Conservation (phyloP, 768 basidiomycete species). For the Strobilomyces echinocephalus region DNA sequence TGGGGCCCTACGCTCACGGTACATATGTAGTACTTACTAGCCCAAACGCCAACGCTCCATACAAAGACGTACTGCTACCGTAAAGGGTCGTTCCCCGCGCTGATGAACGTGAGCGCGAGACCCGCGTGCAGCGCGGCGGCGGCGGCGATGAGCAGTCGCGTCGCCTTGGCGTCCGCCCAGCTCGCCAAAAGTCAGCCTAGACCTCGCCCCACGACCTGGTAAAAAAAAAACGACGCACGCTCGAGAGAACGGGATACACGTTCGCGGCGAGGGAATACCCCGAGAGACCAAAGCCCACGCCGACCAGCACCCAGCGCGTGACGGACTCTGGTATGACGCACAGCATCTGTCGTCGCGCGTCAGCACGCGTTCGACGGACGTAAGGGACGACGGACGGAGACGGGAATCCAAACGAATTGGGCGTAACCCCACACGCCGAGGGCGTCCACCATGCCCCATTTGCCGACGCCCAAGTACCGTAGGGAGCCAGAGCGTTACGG, state of each 20-base stretch:
- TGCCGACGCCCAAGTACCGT: slow-evolving; percentile 81
- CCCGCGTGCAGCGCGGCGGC: slow-evolving; percentile 72
- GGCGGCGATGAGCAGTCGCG: slow-evolving; percentile 74
- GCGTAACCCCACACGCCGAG: slow-evolving; percentile 77
- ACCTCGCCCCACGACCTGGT: neutral
- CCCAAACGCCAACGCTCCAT: neutral
- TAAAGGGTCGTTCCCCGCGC: slow-evolving; percentile 20
- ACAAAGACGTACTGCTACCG: slow-evolving; percentile 9
- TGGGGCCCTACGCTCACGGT: no score
- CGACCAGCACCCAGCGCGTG: slow-evolving; percentile 76
- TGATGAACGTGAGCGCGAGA: slow-evolving; percentile 78
- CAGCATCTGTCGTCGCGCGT: slow-evolving; percentile 51
- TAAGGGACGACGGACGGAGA: slow-evolving; percentile 51
- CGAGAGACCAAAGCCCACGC: slow-evolving; percentile 69
- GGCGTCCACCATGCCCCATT: slow-evolving; percentile 86
- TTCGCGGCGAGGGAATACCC: slow-evolving; percentile 83
- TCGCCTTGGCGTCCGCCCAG: slow-evolving; percentile 83
- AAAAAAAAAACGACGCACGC: slow-evolving; percentile 46
- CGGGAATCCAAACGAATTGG: slow-evolving; percentile 85
- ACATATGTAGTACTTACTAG: no score
- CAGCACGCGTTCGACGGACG: neutral
- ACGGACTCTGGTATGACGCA: slow-evolving; percentile 83
- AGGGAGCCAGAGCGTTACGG: slow-evolving; percentile 79
- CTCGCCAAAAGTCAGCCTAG: neutral
- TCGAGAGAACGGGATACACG: slow-evolving; percentile 85